phyloP scores from a whole-genome alignment of 768 basidiomycete species.

The Coprinopsis strossmayeri region DNA sequence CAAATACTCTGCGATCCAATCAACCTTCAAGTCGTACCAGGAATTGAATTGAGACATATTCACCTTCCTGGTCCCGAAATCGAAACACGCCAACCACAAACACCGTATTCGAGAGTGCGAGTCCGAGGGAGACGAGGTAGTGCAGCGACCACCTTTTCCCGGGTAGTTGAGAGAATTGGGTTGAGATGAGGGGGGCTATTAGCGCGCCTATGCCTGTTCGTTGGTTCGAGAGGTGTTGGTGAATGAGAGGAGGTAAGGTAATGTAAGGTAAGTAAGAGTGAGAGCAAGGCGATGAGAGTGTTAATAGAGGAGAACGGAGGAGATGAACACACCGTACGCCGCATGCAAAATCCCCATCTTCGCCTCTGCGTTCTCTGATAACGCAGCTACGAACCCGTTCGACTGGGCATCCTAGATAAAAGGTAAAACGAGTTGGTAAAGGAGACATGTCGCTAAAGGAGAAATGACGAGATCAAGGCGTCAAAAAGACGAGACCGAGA shows the following conservation, averaged over 20 bases:
- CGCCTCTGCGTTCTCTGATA: conserved; percentile 45
- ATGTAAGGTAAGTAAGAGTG: conserved; percentile 24
- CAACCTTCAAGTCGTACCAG: neutral
- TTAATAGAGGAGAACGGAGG: neutral
- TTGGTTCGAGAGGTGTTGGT: too few species aligned
- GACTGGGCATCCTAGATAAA: conserved; percentile 57
- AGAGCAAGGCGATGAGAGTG: neutral
- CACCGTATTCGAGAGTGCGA: conserved; percentile 53
- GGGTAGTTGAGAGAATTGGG: conserved; percentile 69
- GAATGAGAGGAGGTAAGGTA: too few species aligned
- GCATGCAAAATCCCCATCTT: conserved; percentile 72
- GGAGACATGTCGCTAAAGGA: too few species aligned
- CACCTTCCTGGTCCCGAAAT: conserved; percentile 67
- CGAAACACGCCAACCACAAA: conserved; percentile 55
- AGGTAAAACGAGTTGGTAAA: neutral
- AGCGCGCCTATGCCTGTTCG: conserved; percentile 70
- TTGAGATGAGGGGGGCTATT: conserved; percentile 67
- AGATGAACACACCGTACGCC: conserved; percentile 40
- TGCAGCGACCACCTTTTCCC: conserved; percentile 73
- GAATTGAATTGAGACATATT: neutral
- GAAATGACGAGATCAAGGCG: too few species aligned
- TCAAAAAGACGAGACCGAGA: too few species aligned
- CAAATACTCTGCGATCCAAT: conserved; percentile 31
- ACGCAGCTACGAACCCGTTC: conserved; percentile 59
- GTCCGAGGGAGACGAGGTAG: conserved; percentile 61